A percentile compares a stretch with the other conserved stretches of the same genome.
Conservation (phyloP, 2,329 filamentous ascomycete species). For the Colletotrichum spaethianum region DNA sequence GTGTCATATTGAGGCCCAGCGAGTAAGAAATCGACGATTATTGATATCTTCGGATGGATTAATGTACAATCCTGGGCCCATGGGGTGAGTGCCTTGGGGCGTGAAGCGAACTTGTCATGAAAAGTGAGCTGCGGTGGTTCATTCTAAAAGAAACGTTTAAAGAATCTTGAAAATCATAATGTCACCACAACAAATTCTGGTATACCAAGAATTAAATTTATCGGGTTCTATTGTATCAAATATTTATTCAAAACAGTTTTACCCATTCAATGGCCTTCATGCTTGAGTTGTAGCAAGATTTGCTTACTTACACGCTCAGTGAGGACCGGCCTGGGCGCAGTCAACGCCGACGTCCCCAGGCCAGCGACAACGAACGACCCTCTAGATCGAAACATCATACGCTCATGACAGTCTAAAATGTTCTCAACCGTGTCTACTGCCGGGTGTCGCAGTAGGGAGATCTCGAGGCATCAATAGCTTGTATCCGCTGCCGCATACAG, state of each 20-base stretch:
- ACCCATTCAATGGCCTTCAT: no score
- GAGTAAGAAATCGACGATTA: no score
- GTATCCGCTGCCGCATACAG: neutral
- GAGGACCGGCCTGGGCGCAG: neutral
- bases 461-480: neutral
- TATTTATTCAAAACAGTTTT: no score
- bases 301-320: neutral
- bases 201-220: rapidly evolving
- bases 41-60: neutral
- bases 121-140: rapidly evolving
- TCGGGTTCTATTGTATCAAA: neutral
- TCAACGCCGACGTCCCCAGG: no score
- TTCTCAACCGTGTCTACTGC: neutral
- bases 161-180: neutral
- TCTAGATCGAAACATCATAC: neutral
- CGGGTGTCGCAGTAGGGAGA: neutral
- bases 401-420: no score
- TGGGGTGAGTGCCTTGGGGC: no score
- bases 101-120: rapidly evolving
- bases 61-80: no score
- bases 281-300: neutral
- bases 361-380: neutral
- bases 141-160: neutral
- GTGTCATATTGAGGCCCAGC: neutral
- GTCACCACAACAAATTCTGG: neutral